Evolutionary conservation across 495 filamentous ascomycete species (phyloP).

Genomic region (Penicillium salamii): DNA sequence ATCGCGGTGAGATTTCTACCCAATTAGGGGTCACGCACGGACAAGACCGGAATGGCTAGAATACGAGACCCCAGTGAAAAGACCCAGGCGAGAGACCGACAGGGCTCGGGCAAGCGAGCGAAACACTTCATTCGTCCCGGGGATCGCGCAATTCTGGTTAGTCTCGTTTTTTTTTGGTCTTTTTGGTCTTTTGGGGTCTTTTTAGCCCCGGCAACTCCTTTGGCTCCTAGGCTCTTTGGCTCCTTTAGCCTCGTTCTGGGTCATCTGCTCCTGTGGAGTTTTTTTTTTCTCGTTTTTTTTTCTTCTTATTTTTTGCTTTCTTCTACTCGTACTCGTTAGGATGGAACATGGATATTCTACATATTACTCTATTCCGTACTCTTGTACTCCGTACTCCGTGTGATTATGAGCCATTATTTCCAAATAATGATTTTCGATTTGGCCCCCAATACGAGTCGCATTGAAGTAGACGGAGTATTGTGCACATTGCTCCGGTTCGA

Average conservation of each 20-base stretch:
- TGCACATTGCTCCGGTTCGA: too few relatives aligned
- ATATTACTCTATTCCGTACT: too few relatives aligned
- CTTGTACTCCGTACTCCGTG: background rate
- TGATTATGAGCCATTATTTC: too few relatives aligned
- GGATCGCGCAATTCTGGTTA: slow-evolving; percentile 4
- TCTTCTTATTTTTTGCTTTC: slow-evolving; percentile 2
- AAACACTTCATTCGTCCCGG: slow-evolving; percentile 10
- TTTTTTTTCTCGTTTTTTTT: background rate
- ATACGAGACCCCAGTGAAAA: slow-evolving; percentile 21
- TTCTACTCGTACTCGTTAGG: too few relatives aligned
- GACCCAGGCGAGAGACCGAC: slow-evolving; percentile 2
- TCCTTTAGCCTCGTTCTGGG: too few relatives aligned
- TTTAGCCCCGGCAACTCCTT: too few relatives aligned
- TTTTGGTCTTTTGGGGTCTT: too few relatives aligned
- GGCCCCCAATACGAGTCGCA: too few relatives aligned
- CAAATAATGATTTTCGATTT: too few relatives aligned
- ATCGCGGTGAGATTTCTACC: slow-evolving; percentile 13
- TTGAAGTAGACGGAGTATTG: too few relatives aligned
- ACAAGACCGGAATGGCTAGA: slow-evolving; percentile 21
- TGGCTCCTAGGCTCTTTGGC: too few relatives aligned
- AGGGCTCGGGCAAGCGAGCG: slow-evolving; percentile 27
- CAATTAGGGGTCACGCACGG: slow-evolving; percentile 18
- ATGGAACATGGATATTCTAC: too few relatives aligned
- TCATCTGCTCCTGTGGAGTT: background rate
- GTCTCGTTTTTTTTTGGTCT: background rate